Evolutionary conservation across 768 basidiomycete species (phyloP).

Genomic region (Pleurotus giganteus): DNA sequence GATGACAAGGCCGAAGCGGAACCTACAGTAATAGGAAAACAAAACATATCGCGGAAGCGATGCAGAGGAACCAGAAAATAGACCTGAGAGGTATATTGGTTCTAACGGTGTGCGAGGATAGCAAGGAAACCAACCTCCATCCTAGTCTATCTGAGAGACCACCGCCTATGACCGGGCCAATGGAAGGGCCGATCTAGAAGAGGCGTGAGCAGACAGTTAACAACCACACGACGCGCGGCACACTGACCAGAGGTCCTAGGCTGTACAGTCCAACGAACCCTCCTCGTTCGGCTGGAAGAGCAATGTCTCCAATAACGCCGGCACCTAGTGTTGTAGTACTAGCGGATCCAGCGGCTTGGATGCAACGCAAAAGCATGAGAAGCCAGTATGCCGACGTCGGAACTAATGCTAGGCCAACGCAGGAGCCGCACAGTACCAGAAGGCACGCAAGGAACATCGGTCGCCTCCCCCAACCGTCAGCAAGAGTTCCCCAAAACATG

Average conservation of each 20-base stretch:
- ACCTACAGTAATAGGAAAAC: slow-evolving; percentile 46
- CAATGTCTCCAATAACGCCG: slow-evolving; percentile 79
- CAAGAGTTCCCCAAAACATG: slow-evolving; percentile 70
- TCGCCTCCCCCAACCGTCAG: slow-evolving; percentile 64
- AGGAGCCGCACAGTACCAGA: slow-evolving; percentile 59
- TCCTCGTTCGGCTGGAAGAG: slow-evolving; percentile 69
- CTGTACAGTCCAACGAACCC: slow-evolving; percentile 69
- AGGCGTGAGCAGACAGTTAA: not conserved
- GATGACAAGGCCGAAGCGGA: slow-evolving; percentile 18
- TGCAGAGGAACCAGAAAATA: slow-evolving; percentile 64
- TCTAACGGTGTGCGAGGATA: slow-evolving; percentile 8
- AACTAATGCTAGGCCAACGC: slow-evolving; percentile 54
- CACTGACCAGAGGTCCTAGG: slow-evolving; percentile 57
- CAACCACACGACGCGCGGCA: slow-evolving; percentile 3
- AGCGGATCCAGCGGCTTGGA: slow-evolving; percentile 79
- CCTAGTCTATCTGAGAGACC: slow-evolving; percentile 54
- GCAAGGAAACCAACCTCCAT: slow-evolving; percentile 50
- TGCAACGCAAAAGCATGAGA: slow-evolving; percentile 72
- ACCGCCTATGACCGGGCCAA: slow-evolving; percentile 63
- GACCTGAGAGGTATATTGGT: slow-evolving; percentile 31
- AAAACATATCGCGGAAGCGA: slow-evolving; percentile 43
- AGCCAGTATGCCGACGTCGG: slow-evolving; percentile 70
- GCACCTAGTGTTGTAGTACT: slow-evolving; percentile 79
- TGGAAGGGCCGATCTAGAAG: slow-evolving; percentile 54
- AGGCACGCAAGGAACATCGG: slow-evolving; percentile 65